A percentile compares a stretch with the other conserved stretches of the same genome.
These are phyloP conservation scores for Kluyveromyces wickerhamii DNA, from an alignment of 805 yeast species.

Conservation along the genomic window DNA sequence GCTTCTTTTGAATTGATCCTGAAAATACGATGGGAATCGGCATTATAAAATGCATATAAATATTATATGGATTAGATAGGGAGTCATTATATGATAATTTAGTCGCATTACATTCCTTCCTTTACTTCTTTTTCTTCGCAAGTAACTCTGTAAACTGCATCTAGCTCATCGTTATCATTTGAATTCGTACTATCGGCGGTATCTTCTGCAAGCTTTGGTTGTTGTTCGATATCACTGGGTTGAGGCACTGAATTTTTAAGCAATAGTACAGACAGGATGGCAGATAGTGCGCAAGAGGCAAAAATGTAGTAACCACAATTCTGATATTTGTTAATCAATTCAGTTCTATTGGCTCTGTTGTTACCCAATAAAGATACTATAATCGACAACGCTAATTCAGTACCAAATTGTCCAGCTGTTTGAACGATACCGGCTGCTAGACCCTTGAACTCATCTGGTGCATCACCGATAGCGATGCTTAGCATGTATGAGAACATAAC, in stretches of 20 bases:
- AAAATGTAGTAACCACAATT: not conserved
- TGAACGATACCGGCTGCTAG: conserved; percentile 32
- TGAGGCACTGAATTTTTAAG: not conserved
- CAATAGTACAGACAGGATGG: not conserved
- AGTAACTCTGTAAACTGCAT: too few relatives aligned
- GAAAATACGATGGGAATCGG: too few relatives aligned
- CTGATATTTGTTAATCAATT: not conserved
- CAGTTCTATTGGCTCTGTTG: conserved; percentile 3
- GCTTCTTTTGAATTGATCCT: too few relatives aligned
- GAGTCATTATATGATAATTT: too few relatives aligned
- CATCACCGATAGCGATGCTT: conserved; percentile 24
- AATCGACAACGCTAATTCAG: conserved; percentile 13
- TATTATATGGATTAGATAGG: too few relatives aligned
- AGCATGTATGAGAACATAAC: conserved; percentile 31
- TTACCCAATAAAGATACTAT: conserved; percentile 11
- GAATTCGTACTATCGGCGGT: too few relatives aligned
- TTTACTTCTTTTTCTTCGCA: too few relatives aligned
- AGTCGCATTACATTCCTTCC: too few relatives aligned
- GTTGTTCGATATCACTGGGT: not conserved
- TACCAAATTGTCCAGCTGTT: conserved; percentile 31
- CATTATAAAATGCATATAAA: too few relatives aligned
- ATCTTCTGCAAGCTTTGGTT: too few relatives aligned
- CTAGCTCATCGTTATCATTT: too few relatives aligned
- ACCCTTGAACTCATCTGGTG: conserved; percentile 35
- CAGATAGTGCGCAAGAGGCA: not conserved